phyloP scores from a whole-genome alignment of 2,329 filamentous ascomycete genomes.

The Monosporascus sp. region DNA sequence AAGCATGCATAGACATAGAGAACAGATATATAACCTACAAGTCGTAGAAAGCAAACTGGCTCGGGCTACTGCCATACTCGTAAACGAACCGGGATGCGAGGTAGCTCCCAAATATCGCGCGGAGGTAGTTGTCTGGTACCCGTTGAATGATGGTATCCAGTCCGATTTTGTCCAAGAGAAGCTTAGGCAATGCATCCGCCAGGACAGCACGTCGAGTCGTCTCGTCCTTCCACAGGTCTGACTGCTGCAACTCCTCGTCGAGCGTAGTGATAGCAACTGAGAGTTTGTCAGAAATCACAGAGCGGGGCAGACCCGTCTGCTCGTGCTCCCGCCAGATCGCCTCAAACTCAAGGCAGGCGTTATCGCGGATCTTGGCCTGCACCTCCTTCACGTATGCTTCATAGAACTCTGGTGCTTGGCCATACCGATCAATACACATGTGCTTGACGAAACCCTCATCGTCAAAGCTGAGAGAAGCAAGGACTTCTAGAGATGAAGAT shows the following conservation, averaged over 20 bases:
- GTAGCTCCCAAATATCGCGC: constrained; percentile 94
- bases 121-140: constrained; percentile 87
- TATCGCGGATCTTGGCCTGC: constrained; percentile 84
- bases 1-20: neutral
- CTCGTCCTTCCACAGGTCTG: constrained; percentile 83
- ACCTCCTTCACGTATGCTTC: constrained; percentile 87
- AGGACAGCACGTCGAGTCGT: constrained; percentile 74
- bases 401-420: constrained; percentile 84
- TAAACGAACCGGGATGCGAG: constrained; percentile 95
- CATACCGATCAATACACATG: constrained; percentile 79
- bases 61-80: constrained; percentile 85
- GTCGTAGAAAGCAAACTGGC: constrained; percentile 97
- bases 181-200: constrained; percentile 75
- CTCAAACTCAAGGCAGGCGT: constrained; percentile 91
- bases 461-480: constrained; percentile 91
- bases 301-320: constrained; percentile 71
- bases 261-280: constrained; percentile 92
- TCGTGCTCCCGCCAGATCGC: constrained; percentile 96
- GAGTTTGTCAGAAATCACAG: constrained; percentile 85
- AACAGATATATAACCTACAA: constrained; percentile 61
- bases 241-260: constrained; percentile 92
- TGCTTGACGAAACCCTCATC: constrained; percentile 82
- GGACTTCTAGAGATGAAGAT: constrained; percentile 91
- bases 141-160: constrained; percentile 80
- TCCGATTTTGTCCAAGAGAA: constrained; percentile 85